These are phyloP conservation scores for Dothistroma pini DNA, from an alignment of 2,329 filamentous ascomycete species.

Conservation along the genomic window DNA sequence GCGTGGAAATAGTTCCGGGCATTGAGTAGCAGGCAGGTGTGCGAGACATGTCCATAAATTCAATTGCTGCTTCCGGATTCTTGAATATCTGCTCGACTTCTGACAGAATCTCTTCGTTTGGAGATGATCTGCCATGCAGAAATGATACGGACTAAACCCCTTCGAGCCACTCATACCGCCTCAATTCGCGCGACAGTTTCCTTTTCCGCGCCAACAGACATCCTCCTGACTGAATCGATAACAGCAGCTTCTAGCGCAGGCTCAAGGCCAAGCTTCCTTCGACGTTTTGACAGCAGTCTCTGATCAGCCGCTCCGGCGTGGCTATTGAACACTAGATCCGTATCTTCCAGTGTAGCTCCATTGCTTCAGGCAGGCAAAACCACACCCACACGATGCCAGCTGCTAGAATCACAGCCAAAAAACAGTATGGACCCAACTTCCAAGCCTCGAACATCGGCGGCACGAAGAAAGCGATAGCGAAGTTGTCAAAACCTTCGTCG, in stretches of 20 bases:
- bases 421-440: slow-evolving; percentile 57
- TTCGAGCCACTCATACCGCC: neutral
- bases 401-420: slow-evolving; percentile 55
- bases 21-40: too few relatives aligned
- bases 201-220: slow-evolving; percentile 8
- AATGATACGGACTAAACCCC: too few relatives aligned
- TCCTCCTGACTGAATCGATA: slow-evolving; percentile 7
- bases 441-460: slow-evolving; percentile 46
- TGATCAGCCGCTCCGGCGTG: slow-evolving; percentile 9
- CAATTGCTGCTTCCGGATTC: too few relatives aligned
- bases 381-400: slow-evolving; percentile 51
- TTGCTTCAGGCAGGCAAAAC: slow-evolving; percentile 57
- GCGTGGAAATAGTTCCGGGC: too few relatives aligned
- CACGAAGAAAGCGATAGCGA: slow-evolving; percentile 48
- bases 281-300: slow-evolving; percentile 6
- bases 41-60: too few relatives aligned
- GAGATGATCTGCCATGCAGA: too few relatives aligned
- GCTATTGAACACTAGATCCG: slow-evolving; percentile 27
- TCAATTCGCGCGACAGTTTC: slow-evolving; percentile 9
- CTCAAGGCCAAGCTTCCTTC: slow-evolving; percentile 7
- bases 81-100: too few relatives aligned
- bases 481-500: slow-evolving; percentile 57
- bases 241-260: slow-evolving; percentile 6
- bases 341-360: slow-evolving; percentile 35
- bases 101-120: too few relatives aligned